Base-by-base conservation (phyloP, 2,329 filamentous ascomycete genomes). In the Aureobasidium leucospermi region DNA sequence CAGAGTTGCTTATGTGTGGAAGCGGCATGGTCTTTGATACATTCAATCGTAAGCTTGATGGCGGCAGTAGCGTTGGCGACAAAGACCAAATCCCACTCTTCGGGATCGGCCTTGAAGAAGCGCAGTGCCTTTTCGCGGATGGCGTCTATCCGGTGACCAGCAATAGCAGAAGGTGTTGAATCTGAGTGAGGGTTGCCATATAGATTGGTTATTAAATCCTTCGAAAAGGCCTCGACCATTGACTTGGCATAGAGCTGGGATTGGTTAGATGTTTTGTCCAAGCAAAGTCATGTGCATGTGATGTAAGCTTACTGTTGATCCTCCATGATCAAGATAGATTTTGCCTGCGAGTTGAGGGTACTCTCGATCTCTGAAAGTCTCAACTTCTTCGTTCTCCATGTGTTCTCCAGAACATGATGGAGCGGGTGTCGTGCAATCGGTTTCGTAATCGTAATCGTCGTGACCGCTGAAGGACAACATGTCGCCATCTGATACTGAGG, bases 161-260 rank as follows among this genome's bases (percentile, higher is more conserved):
- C 87, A 34, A 86, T 78, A 68, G 94, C 90, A 0, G 93, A 96
- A 2, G 91, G 87, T 13, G 81, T 77, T 1, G 92, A 96, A 52
- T 85, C 87, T 0, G 93, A 96, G 73, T 97, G 93, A 0, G 93
- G 93, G 63, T 97, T 97, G 39, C 92, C 93, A 65, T 92, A 91
- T 0, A 97, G 77, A 66, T 85, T 88, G 4, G 82, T 78, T 29
- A 86, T 86, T 81, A 96, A 87, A 61, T 94, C 89, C n/a, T 76
- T 72, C 8, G 89, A 84, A 73, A 96, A 96, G 28, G 76, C 79
- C 64, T 93, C 87, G 72, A 97, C 85, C 28, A 94, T 75, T 32
- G 89, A 91, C 71, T 88, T 93, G 43, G 90, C 79, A 69, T 88
- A 90, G 1, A 88, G 59, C 65, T 66, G 32, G 29, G 41, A 38